Conservation (phyloP, 2,329 filamentous ascomycete species). For the Cytospora chrysosperma region DNA sequence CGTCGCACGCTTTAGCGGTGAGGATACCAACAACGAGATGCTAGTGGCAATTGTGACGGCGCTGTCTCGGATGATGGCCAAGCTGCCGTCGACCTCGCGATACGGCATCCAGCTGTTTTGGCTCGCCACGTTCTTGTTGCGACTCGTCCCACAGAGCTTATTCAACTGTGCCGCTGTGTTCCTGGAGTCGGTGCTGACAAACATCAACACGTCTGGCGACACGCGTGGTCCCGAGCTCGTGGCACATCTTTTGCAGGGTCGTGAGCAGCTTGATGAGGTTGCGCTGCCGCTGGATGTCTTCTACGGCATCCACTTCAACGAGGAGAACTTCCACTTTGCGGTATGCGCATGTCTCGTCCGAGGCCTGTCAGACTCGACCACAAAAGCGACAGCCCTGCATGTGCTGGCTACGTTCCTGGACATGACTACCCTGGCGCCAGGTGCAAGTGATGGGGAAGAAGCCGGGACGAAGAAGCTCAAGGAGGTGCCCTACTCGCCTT, state of each 20-base stretch:
- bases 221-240: slow-evolving; percentile 60
- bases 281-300: slow-evolving; percentile 61
- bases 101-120: slow-evolving; percentile 70
- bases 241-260: slow-evolving; percentile 59
- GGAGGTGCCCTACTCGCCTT: slow-evolving; percentile 50
- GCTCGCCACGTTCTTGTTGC: slow-evolving; percentile 65
- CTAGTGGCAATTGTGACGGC: slow-evolving; percentile 66
- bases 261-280: slow-evolving; percentile 60
- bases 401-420: slow-evolving; percentile 63
- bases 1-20: slow-evolving; percentile 58
- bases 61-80: slow-evolving; percentile 69
- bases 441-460: slow-evolving; percentile 31
- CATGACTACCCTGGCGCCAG: slow-evolving; percentile 42
- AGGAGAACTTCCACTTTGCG: slow-evolving; percentile 66
- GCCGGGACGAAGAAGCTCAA: slow-evolving; percentile 27
- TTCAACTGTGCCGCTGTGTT: slow-evolving; percentile 68
- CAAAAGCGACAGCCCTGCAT: slow-evolving; percentile 56
- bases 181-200: slow-evolving; percentile 62
- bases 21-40: slow-evolving; percentile 66
- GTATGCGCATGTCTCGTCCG: slow-evolving; percentile 64
- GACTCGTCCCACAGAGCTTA: slow-evolving; percentile 59
- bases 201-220: slow-evolving; percentile 61
- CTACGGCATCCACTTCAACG: slow-evolving; percentile 64
- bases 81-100: slow-evolving; percentile 63
- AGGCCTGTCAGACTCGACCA: slow-evolving; percentile 62